These are phyloP conservation scores for Austroboletus festivus DNA, from an alignment of 768 basidiomycete species.

Conservation along the genomic window DNA sequence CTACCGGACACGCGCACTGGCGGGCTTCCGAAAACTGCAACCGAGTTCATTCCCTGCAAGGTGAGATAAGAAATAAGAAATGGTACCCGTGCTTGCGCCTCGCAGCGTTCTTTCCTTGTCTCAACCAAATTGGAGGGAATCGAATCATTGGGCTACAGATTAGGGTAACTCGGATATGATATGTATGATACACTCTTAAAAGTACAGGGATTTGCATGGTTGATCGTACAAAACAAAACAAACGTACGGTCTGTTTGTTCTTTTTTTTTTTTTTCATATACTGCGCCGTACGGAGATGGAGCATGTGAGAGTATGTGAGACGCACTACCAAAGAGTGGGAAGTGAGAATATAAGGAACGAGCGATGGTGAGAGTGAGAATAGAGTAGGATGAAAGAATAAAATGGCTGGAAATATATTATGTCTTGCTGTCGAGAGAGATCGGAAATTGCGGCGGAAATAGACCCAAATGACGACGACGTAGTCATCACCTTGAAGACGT, in stretches of 20 bases:
- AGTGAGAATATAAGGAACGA: neutral
- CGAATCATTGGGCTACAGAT: conserved; percentile 1
- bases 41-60: no score
- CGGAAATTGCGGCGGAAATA: neutral
- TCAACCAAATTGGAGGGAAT: no score
- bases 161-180: neutral
- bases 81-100: no score
- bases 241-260: neutral
- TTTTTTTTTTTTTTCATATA: no score
- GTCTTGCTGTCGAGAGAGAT: neutral
- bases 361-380: neutral
- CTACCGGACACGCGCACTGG: no score
- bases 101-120: no score
- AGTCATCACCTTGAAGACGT: neutral
- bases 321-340: neutral
- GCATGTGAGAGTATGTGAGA: neutral
- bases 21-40: no score
- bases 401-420: neutral
- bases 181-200: conserved; percentile 1
- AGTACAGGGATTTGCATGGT: neutral
- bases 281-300: neutral
- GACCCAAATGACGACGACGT: neutral
- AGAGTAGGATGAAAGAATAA: neutral
- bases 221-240: neutral
- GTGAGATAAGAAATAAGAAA: no score